Conservation (phyloP, 352 stramenopile species). For the Saprolegnia diclina region DNA sequence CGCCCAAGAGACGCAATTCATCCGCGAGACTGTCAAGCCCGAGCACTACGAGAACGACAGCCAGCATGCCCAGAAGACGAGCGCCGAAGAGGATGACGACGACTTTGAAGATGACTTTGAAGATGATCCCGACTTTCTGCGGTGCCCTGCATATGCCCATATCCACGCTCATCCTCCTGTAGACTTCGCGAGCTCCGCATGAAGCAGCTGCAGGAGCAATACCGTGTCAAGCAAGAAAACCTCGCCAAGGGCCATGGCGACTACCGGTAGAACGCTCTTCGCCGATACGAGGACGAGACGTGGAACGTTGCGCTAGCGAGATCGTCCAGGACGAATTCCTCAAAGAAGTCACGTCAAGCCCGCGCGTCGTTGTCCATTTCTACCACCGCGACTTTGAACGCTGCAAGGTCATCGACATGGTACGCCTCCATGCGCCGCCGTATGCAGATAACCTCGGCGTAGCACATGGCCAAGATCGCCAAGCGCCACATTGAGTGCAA, state of each 20-base stretch:
- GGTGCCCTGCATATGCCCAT: constrained; percentile 31
- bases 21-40: constrained; percentile 12
- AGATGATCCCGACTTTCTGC: constrained; percentile 66
- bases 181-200: constrained; percentile 79
- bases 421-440: background rate
- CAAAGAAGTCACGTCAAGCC: constrained; percentile 85
- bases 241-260: constrained; percentile 71
- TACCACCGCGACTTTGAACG: constrained; percentile 97
- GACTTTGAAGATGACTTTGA: constrained; percentile 64
- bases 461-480: constrained; percentile 57
- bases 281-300: background rate
- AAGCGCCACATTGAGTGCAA: constrained; percentile 87
- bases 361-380: constrained; percentile 89
- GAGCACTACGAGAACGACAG: constrained; percentile 13
- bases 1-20: constrained; percentile 17
- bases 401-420: constrained; percentile 97
- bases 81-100: constrained; percentile 42
- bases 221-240: constrained; percentile 51
- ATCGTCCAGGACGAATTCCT: constrained; percentile 96
- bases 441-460: background rate
- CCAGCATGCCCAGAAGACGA: background rate
- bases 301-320: constrained; percentile 41
- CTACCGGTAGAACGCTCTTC: constrained; percentile 35
- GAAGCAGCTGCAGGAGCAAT: constrained; percentile 57
- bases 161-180: background rate